Conservation (phyloP, 306 rosid genomes). For the Quercus ilex region DNA sequence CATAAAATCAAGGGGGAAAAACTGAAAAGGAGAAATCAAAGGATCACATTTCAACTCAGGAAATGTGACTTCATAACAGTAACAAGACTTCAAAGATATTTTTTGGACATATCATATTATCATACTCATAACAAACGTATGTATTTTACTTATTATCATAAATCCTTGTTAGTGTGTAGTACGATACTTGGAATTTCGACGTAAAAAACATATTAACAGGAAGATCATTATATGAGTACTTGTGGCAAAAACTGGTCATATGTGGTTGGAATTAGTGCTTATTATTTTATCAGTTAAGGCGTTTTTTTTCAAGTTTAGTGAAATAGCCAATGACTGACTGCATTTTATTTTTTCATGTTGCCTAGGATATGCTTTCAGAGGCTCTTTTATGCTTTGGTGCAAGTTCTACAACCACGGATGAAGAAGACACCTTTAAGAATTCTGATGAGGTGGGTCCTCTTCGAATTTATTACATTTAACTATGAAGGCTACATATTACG, state of each 20-base stretch:
- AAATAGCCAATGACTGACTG: constrained; percentile 15
- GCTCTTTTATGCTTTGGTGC: constrained; percentile 94
- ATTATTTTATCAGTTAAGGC: not conserved
- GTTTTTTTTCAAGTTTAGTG: not conserved
- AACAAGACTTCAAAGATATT: not conserved
- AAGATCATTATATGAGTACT: not conserved
- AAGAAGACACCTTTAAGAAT: constrained; percentile 35
- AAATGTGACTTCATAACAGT: not conserved
- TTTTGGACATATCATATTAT: not conserved
- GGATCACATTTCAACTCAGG: not conserved
- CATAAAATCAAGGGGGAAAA: too few species aligned
- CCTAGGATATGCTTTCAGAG: constrained; percentile 73
- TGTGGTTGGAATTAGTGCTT: too few species aligned
- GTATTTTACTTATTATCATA: not conserved
- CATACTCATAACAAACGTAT: not conserved
- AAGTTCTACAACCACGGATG: constrained; percentile 57
- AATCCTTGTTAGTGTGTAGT: not conserved
- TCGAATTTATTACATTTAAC: not conserved
- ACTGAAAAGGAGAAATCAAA: not conserved
- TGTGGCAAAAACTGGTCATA: not conserved
- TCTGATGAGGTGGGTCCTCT: constrained; percentile 46
- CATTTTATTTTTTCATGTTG: constrained; percentile 26
- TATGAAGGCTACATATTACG: not conserved
- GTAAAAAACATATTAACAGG: not conserved
- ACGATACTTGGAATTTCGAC: not conserved